Evolutionary conservation across 352 stramenopile genomes (phyloP), one percentile per base, ranked within the genome.

Genomic region (Pythium vanterpoolii): DNA sequence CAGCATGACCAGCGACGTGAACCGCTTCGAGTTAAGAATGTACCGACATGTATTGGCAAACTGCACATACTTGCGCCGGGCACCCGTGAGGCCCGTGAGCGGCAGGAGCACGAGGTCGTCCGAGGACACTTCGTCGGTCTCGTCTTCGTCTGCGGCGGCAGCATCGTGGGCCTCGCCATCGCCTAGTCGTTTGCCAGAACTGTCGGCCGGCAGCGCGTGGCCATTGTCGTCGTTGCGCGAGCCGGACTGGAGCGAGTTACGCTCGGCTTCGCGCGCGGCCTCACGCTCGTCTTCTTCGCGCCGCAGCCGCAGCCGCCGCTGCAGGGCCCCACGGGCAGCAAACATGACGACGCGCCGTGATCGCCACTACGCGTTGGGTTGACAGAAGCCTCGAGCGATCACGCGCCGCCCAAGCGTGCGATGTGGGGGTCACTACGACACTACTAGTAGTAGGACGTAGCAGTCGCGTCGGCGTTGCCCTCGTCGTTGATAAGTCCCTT

Each of bases 1-100:
- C 16, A 90, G 53, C 74, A 90, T 86, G 24, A 90, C 81, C 5
- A 71, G 10, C 19, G 81, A 87, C 39, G 86, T 87, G 48, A 90
- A 89, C 58, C 67, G 87, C 39, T 66, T 68, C 24, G 76, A 74
- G 56, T 71, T 69, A 7, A 90, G 70, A n/a, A 71, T 74, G 3
- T 28, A 39, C 27, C 85, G 83, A 16, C 60, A 60, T 9, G 64
- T 4, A 56, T 90, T 90, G 11, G 66, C 55, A 1, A 77, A 19
- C 1, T 53, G 60, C 11, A 89, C 54, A 34, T 80, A 87, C 11
- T 52, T 9, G 13, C 62, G 66, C 14, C 51, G 51, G 14, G 40
- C 30, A 5, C 81, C 81, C 1, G 44, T 62, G 28, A 88, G 60
- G 1, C 62, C 72, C 1, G 64, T 58, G 7, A 88, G 62, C 1